Base-by-base conservation (phyloP, 148 eudicot species). In the Camellia lanceoleosa region DNA sequence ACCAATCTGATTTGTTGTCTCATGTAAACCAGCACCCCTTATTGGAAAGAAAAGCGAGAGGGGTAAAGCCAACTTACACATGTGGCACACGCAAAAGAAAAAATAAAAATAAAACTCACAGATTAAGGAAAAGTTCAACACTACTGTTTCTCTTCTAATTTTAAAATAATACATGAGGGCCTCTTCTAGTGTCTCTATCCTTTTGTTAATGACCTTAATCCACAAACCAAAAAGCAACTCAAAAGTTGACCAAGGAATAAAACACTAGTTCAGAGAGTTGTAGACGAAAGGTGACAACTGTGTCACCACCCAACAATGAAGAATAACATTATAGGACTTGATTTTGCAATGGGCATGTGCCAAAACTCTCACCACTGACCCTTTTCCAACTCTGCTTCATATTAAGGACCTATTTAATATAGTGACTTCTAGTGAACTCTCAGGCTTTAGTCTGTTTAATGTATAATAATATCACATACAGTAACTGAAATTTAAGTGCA, bases 301-400 rank as follows among this genome's bases (percentile, higher is more conserved):
- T 11, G 4, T 41, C 3, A 41, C 70, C 15, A 3, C 44, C 20
- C 38, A n/a, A 63, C 11, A 14, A 19, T n/a, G 11, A n/a, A 63
- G 67, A 63, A n/a, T 20, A 63, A 2, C 5, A n/a, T 19, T 8
- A n/a, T 6, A 2, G 38, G 20, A 42, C 7, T 42, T 10, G 44
- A 0, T 16, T 42, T 15, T 13, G 9, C 4, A 58, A 30, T 18
- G n/a, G 38, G 38, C 38, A 30, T 30, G 16, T 49, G n/a, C 14
- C 68, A 75, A 75, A 74, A 47, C 54, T 52, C 54, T 52, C 20
- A 44, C 16, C 56, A 44, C 54, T 61, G 38, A 59, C 15, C 78
- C 2, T 18, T 75, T 58, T 44, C 78, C 41, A 75, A 18, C 66
- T n/a, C 58, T 3, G 6, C 71, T 77, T 64, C 46, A 63, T 7